Percentiles rank a stretch among this genome's conserved stretches.
phyloP scores from a whole-genome alignment of 306 rosid species.

The Begonia fuchsioides region DNA sequence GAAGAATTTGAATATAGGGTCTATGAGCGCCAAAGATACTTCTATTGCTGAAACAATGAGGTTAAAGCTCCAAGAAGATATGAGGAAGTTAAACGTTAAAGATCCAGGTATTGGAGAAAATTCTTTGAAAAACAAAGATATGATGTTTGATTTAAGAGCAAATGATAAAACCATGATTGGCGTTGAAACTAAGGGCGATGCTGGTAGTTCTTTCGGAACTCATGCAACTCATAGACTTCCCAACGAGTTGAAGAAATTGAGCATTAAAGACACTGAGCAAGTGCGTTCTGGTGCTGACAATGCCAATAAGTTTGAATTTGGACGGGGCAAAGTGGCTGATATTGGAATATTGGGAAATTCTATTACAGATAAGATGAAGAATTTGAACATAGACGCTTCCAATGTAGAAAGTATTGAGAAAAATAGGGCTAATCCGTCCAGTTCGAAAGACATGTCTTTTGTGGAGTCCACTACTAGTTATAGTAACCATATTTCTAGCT shows the following conservation, averaged over 20 bases:
- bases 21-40: slow-evolving; percentile 18
- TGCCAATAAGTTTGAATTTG: slow-evolving; percentile 13
- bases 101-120: slow-evolving; percentile 10
- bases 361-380: slow-evolving; percentile 35
- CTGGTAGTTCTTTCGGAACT: slow-evolving; percentile 14
- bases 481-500: slow-evolving; percentile 13
- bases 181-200: slow-evolving; percentile 14
- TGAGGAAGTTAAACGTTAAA: slow-evolving; percentile 40
- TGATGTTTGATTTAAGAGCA: slow-evolving; percentile 10
- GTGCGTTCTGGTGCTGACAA: slow-evolving; percentile 10
- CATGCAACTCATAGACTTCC: slow-evolving; percentile 32
- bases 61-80: slow-evolving; percentile 35
- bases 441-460: slow-evolving; percentile 4
- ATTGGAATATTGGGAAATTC: slow-evolving; percentile 17
- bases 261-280: slow-evolving; percentile 19
- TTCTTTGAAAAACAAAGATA: slow-evolving; percentile 9
- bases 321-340: slow-evolving; percentile 8
- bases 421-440: slow-evolving; percentile 8
- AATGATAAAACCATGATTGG: slow-evolving; percentile 16
- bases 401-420: slow-evolving; percentile 6
- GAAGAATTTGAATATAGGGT: slow-evolving; percentile 34
- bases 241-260: slow-evolving; percentile 43
- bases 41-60: slow-evolving; percentile 4
- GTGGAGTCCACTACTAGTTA: slow-evolving; percentile 5
- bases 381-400: slow-evolving; percentile 27